Evolutionary conservation across 139 green algal species (phyloP), one percentile per base, ranked within the genome.

Genomic region (Pseudopediastrum boryanum): DNA sequence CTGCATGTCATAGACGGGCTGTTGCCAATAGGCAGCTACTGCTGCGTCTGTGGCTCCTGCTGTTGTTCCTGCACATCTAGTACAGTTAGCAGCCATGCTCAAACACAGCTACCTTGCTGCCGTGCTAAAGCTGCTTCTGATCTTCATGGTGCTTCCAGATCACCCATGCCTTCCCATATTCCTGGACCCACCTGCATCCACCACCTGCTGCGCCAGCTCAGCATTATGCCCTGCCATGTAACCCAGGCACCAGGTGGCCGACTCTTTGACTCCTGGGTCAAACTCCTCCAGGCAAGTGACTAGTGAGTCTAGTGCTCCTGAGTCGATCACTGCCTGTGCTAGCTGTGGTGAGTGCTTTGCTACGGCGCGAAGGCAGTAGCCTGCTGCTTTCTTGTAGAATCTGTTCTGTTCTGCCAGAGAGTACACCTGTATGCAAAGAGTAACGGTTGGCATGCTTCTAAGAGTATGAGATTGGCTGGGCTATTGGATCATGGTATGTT

Each of bases 261-360:
- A 83, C 88, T 97, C 93, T 63, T 95, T 97, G 29, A 97, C 92
- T 9, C 90, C 90, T 23, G 91, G 91, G 83, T 97, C 93, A 75
- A 96, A 96, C 81, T 97, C 93, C 86, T 97, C 93, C 13, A 97
- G 87, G 85, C 93, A 97, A 21, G 89, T 89, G 7, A 95, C 90
- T 5, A 97, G 84, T 6, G 85, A 86, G 51, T 94, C 88, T n/a
- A 97, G 78, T 12, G 89, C 87, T 13, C 93, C 93, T 23, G 76
- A 87, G 84, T 94, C 89, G 23, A 95, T 91, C 7, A 97, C 93
- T 13, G 93, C 90, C 75, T 95, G 92, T 1, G 93, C 93, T 12
- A 97, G 85, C 71, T 91, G 80, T 44, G 93, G 90, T 0, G 90
- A 95, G 61, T 70, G 61, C 80, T 94, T 94, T 4, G 93, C 91